Conservation (phyloP, 257 asterid species). For the Forsythia suspensa region DNA sequence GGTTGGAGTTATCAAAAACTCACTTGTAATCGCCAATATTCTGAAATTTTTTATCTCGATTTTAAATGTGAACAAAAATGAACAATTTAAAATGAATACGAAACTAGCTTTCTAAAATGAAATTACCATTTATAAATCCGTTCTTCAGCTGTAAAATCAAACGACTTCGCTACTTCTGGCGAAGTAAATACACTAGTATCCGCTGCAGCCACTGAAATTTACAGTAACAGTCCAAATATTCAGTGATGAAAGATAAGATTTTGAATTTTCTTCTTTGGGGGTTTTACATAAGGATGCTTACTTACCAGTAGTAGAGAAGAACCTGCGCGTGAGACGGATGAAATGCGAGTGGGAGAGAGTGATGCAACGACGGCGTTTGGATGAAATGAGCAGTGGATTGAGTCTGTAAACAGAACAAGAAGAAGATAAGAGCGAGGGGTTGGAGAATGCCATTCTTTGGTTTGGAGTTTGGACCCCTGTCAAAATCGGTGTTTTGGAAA, state of each 20-base stretch:
- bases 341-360: slow-evolving; percentile 36
- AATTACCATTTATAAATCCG: slow-evolving; percentile 88
- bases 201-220: slow-evolving; percentile 57
- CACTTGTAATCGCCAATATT: too few relatives aligned
- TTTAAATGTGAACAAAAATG: neutral
- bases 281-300: neutral
- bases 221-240: slow-evolving; percentile 16
- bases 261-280: neutral
- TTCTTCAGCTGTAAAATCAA: slow-evolving; percentile 85
- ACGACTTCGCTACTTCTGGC: slow-evolving; percentile 75
- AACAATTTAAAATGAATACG: slow-evolving; percentile 3
- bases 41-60: too few relatives aligned
- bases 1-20: too few relatives aligned
- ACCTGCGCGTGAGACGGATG: slow-evolving; percentile 31
- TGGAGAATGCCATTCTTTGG: slow-evolving; percentile 43
- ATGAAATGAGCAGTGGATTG: slow-evolving; percentile 52
- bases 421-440: slow-evolving; percentile 56
- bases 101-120: neutral
- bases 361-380: slow-evolving; percentile 44
- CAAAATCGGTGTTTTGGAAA: neutral
- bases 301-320: slow-evolving; percentile 35
- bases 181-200: slow-evolving; percentile 66
- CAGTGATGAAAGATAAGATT: neutral
- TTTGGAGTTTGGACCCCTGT: neutral
- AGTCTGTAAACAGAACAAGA: slow-evolving; percentile 46